Evolutionary conservation across 257 asterid species (phyloP).

Genomic region (Fraxinus americana): DNA sequence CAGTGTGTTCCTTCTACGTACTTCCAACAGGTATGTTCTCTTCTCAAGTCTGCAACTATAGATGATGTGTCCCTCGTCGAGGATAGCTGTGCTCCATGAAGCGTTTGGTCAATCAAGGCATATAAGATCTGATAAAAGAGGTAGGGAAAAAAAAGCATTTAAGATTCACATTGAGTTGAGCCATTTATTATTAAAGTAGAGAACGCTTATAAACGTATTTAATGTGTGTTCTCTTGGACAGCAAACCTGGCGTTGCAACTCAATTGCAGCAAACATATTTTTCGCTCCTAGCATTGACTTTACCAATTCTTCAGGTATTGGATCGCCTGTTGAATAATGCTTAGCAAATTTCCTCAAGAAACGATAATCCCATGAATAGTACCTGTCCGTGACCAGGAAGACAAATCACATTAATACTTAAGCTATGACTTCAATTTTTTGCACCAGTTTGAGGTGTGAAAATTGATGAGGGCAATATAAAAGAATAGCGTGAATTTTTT

Average conservation of each 20-base stretch:
- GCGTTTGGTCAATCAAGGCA: conserved; percentile 80
- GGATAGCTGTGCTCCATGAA: conserved; percentile 64
- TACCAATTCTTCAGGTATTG: conserved; percentile 82
- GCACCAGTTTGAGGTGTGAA: conserved; percentile 17
- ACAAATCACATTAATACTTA: conserved; percentile 14
- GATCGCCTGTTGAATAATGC: conserved; percentile 82
- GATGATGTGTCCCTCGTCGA: conserved; percentile 51
- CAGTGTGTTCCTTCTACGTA: conserved; percentile 89
- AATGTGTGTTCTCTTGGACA: conserved; percentile 14
- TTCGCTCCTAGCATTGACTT: conserved; percentile 71
- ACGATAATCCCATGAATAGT: conserved; percentile 89
- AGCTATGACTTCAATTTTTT: conserved; percentile 12
- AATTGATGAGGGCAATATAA: conserved; percentile 2
- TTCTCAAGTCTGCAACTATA: conserved; percentile 68
- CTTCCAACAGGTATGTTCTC: conserved; percentile 83
- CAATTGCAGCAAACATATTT: conserved; percentile 89
- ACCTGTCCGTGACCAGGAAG: conserved; percentile 45
- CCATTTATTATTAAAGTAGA: conserved; percentile 9
- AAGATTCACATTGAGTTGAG: conserved; percentile 16
- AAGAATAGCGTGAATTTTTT: conserved; percentile 8
- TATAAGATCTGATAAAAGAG: conserved; percentile 64
- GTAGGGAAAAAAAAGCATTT: conserved; percentile 12
- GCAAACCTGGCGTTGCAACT: conserved; percentile 92
- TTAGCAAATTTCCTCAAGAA: conserved; percentile 75
- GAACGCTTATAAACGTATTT: conserved; percentile 12